A percentile compares a stretch with the other conserved stretches of the same genome.
phyloP scores from a whole-genome alignment of 306 rosid genomes.

The Oemleria cerasiformis region DNA sequence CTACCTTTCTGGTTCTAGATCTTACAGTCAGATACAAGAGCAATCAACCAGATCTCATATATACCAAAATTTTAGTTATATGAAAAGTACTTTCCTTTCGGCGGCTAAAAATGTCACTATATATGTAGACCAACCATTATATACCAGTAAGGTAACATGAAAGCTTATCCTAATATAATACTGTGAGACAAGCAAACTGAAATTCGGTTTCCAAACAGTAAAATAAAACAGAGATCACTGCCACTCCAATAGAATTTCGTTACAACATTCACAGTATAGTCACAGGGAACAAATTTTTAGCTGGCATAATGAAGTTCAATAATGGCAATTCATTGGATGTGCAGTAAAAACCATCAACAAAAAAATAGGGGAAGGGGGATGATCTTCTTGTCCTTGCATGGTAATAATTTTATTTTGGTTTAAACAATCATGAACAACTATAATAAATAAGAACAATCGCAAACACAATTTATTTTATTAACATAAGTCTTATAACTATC shows the following conservation, averaged over 20 bases:
- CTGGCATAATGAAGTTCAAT: background rate
- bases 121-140: too few relatives aligned
- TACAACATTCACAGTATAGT: background rate
- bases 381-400: background rate
- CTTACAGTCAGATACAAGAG: background rate
- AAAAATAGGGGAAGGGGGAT: too few relatives aligned
- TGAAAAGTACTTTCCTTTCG: too few relatives aligned
- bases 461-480: background rate
- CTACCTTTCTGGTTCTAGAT: background rate
- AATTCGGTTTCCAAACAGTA: background rate
- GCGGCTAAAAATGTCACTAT: too few relatives aligned
- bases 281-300: too few relatives aligned
- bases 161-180: background rate
- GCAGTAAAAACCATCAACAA: too few relatives aligned
- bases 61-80: too few relatives aligned
- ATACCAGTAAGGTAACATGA: too few relatives aligned
- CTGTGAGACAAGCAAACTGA: background rate
- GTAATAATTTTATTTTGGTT: background rate
- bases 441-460: background rate
- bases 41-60: background rate
- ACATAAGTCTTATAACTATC: background rate
- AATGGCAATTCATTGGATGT: background rate
- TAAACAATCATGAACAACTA: background rate
- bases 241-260: background rate
- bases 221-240: background rate